A percentile compares a stretch with the other conserved stretches of the same genome.
Evolutionary conservation across 495 filamentous ascomycete genomes (phyloP).

Genomic region (Platismatia glauca): DNA sequence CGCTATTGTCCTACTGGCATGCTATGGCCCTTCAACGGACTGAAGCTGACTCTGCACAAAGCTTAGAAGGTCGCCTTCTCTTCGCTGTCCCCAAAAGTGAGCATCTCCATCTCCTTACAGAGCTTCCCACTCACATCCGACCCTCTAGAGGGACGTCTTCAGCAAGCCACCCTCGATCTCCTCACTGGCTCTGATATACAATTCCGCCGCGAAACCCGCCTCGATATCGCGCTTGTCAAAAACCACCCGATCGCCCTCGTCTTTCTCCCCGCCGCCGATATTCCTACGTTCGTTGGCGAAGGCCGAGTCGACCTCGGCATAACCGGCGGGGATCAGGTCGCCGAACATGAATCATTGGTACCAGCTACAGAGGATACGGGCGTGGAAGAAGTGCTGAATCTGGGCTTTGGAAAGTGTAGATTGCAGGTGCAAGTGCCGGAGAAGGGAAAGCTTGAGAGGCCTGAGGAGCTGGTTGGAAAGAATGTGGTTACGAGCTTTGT

Average conservation of each 20-base stretch:
- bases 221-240: slow-evolving; percentile 93
- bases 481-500: slow-evolving; percentile 95
- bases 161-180: slow-evolving; percentile 77
- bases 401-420: slow-evolving; percentile 84
- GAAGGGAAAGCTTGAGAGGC: slow-evolving; percentile 59
- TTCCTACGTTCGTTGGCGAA: slow-evolving; percentile 93
- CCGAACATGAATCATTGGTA: slow-evolving; percentile 72
- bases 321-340: slow-evolving; percentile 85
- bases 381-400: slow-evolving; percentile 75
- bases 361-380: slow-evolving; percentile 48
- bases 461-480: slow-evolving; percentile 78
- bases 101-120: slow-evolving; percentile 25
- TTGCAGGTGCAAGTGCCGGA: slow-evolving; percentile 93
- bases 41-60: slow-evolving; percentile 33
- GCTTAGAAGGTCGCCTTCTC: slow-evolving; percentile 84
- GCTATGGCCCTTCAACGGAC: slow-evolving; percentile 5
- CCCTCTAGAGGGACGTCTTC: slow-evolving; percentile 74
- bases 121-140: not conserved
- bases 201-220: slow-evolving; percentile 83
- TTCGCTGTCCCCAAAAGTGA: slow-evolving; percentile 96
- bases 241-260: slow-evolving; percentile 91
- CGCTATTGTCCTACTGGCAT: not conserved
- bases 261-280: slow-evolving; percentile 95
- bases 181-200: slow-evolving; percentile 91
- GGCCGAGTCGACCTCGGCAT: slow-evolving; percentile 91